These are phyloP conservation scores for Aspergillus olivimuriae DNA, from an alignment of 495 filamentous ascomycete species.

Conservation along the genomic window DNA sequence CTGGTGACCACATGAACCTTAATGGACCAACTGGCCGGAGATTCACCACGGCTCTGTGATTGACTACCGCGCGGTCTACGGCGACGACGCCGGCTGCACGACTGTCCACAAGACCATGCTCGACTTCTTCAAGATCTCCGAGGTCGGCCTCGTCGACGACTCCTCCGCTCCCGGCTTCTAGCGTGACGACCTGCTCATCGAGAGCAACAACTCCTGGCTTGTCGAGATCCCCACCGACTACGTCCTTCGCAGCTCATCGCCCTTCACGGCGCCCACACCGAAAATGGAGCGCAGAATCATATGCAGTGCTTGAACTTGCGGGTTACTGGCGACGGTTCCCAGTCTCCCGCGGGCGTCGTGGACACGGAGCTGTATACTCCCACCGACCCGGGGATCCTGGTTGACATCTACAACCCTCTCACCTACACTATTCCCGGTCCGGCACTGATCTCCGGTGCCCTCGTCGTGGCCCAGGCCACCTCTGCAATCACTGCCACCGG, in stretches of 20 bases:
- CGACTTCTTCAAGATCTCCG: conserved; percentile 61
- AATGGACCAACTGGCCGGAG: conserved; percentile 53
- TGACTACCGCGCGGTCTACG: conserved; percentile 47
- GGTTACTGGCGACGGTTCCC: conserved; percentile 51
- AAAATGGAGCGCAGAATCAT: conserved; percentile 58
- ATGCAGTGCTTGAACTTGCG: conserved; percentile 61
- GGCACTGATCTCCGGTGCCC: conserved; percentile 17
- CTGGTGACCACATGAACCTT: conserved; percentile 44
- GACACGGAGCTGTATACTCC: conserved; percentile 49
- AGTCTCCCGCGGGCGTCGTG: conserved; percentile 37
- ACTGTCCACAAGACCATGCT: conserved; percentile 47
- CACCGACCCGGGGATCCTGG: conserved; percentile 46
- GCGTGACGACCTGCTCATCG: conserved; percentile 51
- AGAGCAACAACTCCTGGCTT: conserved; percentile 52
- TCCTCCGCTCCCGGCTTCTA: conserved; percentile 40
- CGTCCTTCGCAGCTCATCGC: conserved; percentile 62
- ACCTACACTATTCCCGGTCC: conserved; percentile 42
- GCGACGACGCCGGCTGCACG: conserved; percentile 50
- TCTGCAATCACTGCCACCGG: conserved; percentile 8
- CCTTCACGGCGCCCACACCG: conserved; percentile 45
- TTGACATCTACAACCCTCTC: conserved; percentile 45
- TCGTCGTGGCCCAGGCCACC: conserved; percentile 1
- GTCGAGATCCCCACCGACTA: conserved; percentile 56
- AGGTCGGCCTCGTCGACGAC: conserved; percentile 43
- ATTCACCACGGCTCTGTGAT: conserved; percentile 42